Percentiles rank a stretch among this genome's conserved stretches.
phyloP scores from a whole-genome alignment of 164 flowering plant genomes.

The Echeveria elegans region DNA sequence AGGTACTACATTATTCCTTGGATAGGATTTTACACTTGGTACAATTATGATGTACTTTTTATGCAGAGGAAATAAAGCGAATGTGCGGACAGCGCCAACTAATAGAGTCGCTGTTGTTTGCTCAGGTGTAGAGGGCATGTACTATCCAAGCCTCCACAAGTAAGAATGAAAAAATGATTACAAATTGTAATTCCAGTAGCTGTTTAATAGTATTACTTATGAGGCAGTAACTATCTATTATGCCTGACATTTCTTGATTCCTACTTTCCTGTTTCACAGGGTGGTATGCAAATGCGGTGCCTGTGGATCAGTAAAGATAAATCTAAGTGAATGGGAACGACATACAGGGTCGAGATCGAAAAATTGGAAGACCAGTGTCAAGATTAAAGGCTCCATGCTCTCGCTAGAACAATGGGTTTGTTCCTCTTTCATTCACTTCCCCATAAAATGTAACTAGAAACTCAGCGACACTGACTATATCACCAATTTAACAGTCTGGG shows the following conservation, averaged over 20 bases:
- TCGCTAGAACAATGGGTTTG: constrained; percentile 92
- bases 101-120: constrained; percentile 55
- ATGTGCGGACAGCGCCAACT: constrained; percentile 26
- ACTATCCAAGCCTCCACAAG: constrained; percentile 65
- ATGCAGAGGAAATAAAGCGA: constrained; percentile 26
- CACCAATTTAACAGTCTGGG: neutral
- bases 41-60: constrained; percentile 4
- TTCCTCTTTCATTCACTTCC: constrained; percentile 10
- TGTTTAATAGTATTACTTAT: neutral
- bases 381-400: constrained; percentile 74
- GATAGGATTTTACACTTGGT: neutral
- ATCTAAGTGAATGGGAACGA: constrained; percentile 86
- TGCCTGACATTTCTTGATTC: neutral
- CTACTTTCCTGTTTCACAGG: constrained; percentile 30
- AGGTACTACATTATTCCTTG: neutral
- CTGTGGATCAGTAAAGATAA: constrained; percentile 70
- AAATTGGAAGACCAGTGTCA: constrained; percentile 79
- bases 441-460: neutral
- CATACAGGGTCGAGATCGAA: constrained; percentile 83
- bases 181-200: neutral
- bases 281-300: constrained; percentile 84
- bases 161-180: constrained; percentile 22
- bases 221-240: neutral
- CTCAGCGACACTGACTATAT: neutral
- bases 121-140: constrained; percentile 53